These are phyloP conservation scores for Dactylellina drechsleri DNA, from an alignment of 2,329 filamentous ascomycete species.

Conservation along the genomic window DNA sequence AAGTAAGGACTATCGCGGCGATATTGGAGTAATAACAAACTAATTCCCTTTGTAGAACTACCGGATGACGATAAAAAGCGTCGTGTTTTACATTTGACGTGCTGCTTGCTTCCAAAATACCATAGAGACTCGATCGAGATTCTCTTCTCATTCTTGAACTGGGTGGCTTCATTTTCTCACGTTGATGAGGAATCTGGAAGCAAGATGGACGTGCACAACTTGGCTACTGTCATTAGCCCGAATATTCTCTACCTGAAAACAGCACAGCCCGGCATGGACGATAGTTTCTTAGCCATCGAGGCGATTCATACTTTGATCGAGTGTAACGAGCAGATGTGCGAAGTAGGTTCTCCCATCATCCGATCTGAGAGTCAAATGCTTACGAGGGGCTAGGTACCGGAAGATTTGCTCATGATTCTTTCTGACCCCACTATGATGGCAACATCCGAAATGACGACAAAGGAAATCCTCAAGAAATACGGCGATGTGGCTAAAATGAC, in stretches of 20 bases:
- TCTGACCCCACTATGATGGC: conserved; percentile 85
- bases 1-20: conserved; percentile 65
- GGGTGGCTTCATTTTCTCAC: conserved; percentile 96
- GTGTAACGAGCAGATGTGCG: conserved; percentile 94
- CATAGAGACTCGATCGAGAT: conserved; percentile 96
- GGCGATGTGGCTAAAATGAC: conserved; percentile 79
- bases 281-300: conserved; percentile 92
- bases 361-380: not conserved
- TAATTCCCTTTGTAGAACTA: conserved; percentile 69
- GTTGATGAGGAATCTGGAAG: conserved; percentile 96
- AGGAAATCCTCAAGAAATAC: conserved; percentile 94
- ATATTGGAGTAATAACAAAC: not conserved
- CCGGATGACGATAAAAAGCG: conserved; percentile 81
- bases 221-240: conserved; percentile 95
- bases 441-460: conserved; percentile 88
- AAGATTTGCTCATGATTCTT: conserved; percentile 86
- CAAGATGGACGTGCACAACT: conserved; percentile 98
- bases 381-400: conserved; percentile 75
- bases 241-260: conserved; percentile 84
- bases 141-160: conserved; percentile 93
- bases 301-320: conserved; percentile 91
- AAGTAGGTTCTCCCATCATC: conserved; percentile 71
- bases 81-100: conserved; percentile 86
- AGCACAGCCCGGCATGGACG: conserved; percentile 74
- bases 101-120: conserved; percentile 89